phyloP scores from a whole-genome alignment of 106 monocot species.

The Triglochin maritima region DNA sequence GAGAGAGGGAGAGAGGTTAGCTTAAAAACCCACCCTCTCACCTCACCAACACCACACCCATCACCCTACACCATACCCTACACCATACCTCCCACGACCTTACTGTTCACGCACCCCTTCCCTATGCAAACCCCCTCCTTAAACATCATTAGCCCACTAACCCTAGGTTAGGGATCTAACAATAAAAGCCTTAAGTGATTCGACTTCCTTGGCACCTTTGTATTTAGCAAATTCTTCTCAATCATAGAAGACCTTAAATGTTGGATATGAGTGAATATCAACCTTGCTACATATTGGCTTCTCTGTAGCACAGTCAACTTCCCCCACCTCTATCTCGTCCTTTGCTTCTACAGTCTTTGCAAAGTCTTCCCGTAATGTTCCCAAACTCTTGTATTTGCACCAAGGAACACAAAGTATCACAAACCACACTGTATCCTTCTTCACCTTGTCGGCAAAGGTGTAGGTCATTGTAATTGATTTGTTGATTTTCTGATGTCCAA shows the following conservation, averaged over 20 bases:
- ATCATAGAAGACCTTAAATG: conserved; percentile 91
- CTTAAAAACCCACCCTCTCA: no score
- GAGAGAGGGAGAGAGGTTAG: no score
- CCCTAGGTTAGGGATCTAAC: no score
- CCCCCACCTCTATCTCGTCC: conserved; percentile 90
- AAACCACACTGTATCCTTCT: conserved; percentile 94
- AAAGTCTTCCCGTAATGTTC: conserved; percentile 88
- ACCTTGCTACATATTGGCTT: conserved; percentile 73
- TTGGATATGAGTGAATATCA: conserved; percentile 88
- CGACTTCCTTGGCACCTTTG: conserved; percentile 45
- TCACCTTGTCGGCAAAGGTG: conserved; percentile 87
- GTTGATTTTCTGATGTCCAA: no score
- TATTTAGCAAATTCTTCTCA: conserved; percentile 86
- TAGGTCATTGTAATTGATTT: conserved; percentile 10
- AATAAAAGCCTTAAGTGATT: conserved; percentile 7
- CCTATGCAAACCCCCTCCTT: no score
- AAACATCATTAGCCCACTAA: no score
- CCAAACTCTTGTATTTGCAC: conserved; percentile 95
- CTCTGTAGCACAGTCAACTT: conserved; percentile 66
- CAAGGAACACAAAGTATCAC: conserved; percentile 95
- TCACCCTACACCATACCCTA: no score
- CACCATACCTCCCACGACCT: no score
- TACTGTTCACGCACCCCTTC: no score
- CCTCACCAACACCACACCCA: no score
- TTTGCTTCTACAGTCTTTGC: conserved; percentile 67